Conservation (phyloP, 768 basidiomycete genomes). For the Infundibulicybe gibba region DNA sequence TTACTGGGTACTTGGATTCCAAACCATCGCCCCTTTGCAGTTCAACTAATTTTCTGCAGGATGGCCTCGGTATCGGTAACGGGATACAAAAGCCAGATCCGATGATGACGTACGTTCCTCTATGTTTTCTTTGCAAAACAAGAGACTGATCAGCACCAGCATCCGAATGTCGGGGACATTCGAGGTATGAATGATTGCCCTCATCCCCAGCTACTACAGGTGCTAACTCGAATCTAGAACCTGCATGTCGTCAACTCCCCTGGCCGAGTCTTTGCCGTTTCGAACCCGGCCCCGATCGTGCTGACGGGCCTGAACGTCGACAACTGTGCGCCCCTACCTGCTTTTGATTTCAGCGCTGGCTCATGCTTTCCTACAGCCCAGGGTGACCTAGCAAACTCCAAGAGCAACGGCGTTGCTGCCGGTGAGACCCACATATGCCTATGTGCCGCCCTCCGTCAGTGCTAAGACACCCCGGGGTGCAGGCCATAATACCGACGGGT, state of each 20-base stretch:
- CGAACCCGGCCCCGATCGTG: constrained; percentile 31
- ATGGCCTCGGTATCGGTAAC: constrained; percentile 33
- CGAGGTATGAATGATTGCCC: constrained; percentile 19
- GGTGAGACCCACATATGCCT: constrained; percentile 12
- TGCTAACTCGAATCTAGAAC: constrained; percentile 26
- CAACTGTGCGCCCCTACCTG: constrained; percentile 37
- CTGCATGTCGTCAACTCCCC: constrained; percentile 40
- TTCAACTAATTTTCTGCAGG: constrained; percentile 15
- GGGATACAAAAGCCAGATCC: constrained; percentile 37
- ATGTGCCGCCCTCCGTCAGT: background rate
- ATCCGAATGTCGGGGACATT: constrained; percentile 35
- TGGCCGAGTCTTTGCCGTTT: constrained; percentile 32
- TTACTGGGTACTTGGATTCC: constrained; percentile 27
- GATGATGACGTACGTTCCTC: constrained; percentile 35
- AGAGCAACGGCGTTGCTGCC: constrained; percentile 44
- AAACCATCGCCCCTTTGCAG: too few species aligned
- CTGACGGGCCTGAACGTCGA: constrained; percentile 51
- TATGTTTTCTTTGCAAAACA: background rate
- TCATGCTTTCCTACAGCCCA: constrained; percentile 30
- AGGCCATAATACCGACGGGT: constrained; percentile 51
- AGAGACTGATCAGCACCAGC: constrained; percentile 12
- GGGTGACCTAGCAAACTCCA: constrained; percentile 47
- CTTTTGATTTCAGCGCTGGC: background rate
- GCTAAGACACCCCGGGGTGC: background rate
- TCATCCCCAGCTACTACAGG: constrained; percentile 21